Conservation (phyloP, 352 stramenopile genomes). For the Phytophthora chlamydospora region DNA sequence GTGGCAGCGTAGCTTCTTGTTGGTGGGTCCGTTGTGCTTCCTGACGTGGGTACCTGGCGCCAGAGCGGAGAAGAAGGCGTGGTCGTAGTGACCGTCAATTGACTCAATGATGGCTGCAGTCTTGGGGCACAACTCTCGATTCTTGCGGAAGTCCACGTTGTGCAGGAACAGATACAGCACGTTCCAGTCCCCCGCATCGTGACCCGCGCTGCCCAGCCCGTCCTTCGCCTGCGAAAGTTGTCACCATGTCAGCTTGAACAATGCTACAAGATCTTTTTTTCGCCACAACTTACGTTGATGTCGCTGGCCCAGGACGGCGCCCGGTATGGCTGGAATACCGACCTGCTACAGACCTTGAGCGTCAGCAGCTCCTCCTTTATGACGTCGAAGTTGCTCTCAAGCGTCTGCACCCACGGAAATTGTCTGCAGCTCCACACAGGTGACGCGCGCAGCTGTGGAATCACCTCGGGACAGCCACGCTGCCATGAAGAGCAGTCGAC, state of each 20-base stretch:
- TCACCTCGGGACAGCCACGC: conserved; percentile 64
- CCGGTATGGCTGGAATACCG: conserved; percentile 79
- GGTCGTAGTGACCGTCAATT: conserved; percentile 72
- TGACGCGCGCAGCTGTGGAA: conserved; percentile 49
- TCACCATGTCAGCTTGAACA: not conserved
- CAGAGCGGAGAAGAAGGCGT: conserved; percentile 90
- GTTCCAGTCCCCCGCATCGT: conserved; percentile 88
- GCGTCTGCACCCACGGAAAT: conserved; percentile 54
- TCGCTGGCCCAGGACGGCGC: conserved; percentile 75
- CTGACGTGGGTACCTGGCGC: conserved; percentile 80
- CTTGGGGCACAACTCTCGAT: conserved; percentile 68
- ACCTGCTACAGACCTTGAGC: conserved; percentile 40
- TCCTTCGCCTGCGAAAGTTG: conserved; percentile 51
- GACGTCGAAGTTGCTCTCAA: conserved; percentile 55
- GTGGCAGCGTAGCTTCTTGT: conserved; percentile 93
- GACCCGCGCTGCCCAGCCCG: conserved; percentile 72
- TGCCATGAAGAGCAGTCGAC: conserved; percentile 57
- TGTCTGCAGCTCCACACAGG: conserved; percentile 56
- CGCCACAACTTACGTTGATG: conserved; percentile 35
- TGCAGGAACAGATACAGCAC: conserved; percentile 91
- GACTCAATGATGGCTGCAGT: conserved; percentile 66
- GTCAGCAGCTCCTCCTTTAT: conserved; percentile 73
- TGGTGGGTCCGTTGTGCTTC: conserved; percentile 89
- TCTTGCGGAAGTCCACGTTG: conserved; percentile 82
- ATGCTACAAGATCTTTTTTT: too few species aligned